Evolutionary conservation across 106 monocot species (phyloP).

Genomic region (Hemerocallis citrina): DNA sequence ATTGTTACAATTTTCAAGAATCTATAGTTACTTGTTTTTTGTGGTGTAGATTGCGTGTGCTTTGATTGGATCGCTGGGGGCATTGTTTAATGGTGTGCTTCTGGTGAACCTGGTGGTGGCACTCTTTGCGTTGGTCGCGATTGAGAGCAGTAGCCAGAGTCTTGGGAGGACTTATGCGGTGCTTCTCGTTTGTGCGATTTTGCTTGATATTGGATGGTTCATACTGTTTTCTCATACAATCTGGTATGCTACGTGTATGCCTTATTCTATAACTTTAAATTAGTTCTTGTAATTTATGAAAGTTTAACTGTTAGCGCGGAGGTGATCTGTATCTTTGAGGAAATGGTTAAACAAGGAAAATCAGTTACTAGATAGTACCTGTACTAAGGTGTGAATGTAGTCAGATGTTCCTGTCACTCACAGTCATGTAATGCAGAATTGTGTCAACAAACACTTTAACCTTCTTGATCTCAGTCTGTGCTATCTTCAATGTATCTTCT

Average conservation of each 20-base stretch:
- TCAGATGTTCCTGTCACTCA: no score
- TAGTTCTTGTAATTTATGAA: no score
- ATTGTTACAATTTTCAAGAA: background rate
- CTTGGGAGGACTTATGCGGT: conserved; percentile 64
- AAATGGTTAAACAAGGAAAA: no score
- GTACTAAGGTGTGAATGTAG: no score
- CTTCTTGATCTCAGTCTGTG: no score
- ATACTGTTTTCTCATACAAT: conserved; percentile 48
- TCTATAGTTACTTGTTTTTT: background rate
- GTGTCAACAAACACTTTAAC: no score
- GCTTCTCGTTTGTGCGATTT: conserved; percentile 43
- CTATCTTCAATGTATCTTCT: no score
- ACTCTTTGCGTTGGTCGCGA: conserved; percentile 65
- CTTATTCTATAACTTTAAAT: background rate
- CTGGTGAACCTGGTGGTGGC: conserved; percentile 60
- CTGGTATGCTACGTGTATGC: conserved; percentile 26
- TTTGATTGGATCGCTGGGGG: conserved; percentile 58
- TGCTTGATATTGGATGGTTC: conserved; percentile 68
- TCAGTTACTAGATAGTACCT: no score
- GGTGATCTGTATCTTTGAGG: no score
- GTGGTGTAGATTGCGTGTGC: conserved; percentile 57
- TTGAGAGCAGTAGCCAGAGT: conserved; percentile 76
- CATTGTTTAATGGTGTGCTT: conserved; percentile 56
- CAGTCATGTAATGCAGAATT: no score
- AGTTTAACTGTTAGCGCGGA: no score